A percentile compares a stretch with the other conserved stretches of the same genome.
Evolutionary conservation across 139 green algal species (phyloP).

Genomic region (Pleodorina starrii): DNA sequence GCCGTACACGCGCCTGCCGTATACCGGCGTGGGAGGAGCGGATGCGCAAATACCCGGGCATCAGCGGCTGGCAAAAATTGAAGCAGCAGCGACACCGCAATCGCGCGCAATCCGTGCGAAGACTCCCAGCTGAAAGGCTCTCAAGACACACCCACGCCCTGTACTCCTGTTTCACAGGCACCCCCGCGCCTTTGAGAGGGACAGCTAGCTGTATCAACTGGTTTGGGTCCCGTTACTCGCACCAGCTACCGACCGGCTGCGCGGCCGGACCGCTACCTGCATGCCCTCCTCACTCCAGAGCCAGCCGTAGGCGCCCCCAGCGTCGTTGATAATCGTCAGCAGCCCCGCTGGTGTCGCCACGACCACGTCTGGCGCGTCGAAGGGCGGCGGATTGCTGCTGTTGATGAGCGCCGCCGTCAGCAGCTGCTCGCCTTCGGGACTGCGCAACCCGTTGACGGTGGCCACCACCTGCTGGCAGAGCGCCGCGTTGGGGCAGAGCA

Average conservation of each 20-base stretch:
- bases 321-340: slow-evolving; percentile 64
- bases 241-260: neutral
- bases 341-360: slow-evolving; percentile 84
- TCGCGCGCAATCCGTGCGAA: neutral
- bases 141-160: no score
- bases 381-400: slow-evolving; percentile 69
- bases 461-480: slow-evolving; percentile 88
- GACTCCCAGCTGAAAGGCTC: no score
- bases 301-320: slow-evolving; percentile 64
- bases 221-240: no score
- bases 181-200: no score
- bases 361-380: slow-evolving; percentile 77
- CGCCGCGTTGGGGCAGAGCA: slow-evolving; percentile 91
- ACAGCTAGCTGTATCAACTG: no score
- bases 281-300: slow-evolving; percentile 76
- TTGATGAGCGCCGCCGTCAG: slow-evolving; percentile 65
- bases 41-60: no score
- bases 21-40: no score
- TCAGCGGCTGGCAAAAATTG: no score
- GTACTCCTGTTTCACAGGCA: no score
- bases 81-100: neutral
- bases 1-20: slow-evolving; percentile 61
- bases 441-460: slow-evolving; percentile 43
- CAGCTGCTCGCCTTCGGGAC: slow-evolving; percentile 57
- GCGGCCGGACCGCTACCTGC: no score